These are phyloP conservation scores for Castanea crenata DNA, from an alignment of 306 rosid species.

Conservation along the genomic window DNA sequence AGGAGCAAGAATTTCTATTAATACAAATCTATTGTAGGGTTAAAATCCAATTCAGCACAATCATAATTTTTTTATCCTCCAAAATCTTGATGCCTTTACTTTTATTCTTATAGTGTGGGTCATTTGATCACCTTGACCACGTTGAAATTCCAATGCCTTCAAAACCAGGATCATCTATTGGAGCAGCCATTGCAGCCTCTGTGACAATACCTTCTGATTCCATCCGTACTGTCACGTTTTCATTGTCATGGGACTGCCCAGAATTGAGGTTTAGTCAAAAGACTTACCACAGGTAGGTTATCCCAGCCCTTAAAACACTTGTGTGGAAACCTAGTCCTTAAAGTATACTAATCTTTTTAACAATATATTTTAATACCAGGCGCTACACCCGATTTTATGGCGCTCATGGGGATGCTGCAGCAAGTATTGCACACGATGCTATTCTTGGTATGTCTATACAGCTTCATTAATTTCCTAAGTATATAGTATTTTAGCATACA, in stretches of 20 bases:
- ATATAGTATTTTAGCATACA: neutral
- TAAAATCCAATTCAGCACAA: neutral
- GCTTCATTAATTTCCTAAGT: constrained; percentile 17
- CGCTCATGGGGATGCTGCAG: constrained; percentile 73
- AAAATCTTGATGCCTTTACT: constrained; percentile 1
- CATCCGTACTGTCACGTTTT: constrained; percentile 73
- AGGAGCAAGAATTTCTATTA: neutral
- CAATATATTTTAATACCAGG: constrained; percentile 48
- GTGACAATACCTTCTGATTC: constrained; percentile 61
- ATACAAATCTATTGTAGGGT: neutral
- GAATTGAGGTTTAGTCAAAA: constrained; percentile 68
- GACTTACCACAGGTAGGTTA: constrained; percentile 72
- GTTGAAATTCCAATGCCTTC: constrained; percentile 52
- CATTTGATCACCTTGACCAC: constrained; percentile 65
- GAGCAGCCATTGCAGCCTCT: constrained; percentile 95
- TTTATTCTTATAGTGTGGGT: constrained; percentile 62
- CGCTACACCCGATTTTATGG: constrained; percentile 92
- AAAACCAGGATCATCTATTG: constrained; percentile 84
- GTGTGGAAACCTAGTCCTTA: neutral
- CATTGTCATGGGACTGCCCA: constrained; percentile 96
- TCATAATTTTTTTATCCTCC: neutral
- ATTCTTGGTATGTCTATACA: constrained; percentile 49
- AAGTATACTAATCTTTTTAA: neutral
- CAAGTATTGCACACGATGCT: constrained; percentile 84
- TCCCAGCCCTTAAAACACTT: neutral